phyloP scores from a whole-genome alignment of 2,329 filamentous ascomycete species.

The Hypoxylon sp. region DNA sequence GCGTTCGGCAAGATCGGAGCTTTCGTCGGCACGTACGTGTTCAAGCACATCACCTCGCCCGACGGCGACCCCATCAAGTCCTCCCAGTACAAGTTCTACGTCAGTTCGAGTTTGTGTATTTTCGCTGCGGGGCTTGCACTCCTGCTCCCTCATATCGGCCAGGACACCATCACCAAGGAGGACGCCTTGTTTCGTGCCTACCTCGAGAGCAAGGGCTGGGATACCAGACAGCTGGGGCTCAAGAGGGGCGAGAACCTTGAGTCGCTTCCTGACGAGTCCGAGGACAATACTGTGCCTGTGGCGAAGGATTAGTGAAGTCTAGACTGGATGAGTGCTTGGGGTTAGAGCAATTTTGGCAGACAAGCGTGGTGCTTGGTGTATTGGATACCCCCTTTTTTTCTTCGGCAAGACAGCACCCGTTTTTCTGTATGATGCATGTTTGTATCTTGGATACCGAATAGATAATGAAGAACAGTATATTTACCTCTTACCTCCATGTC shows the following conservation, averaged over 20 bases:
- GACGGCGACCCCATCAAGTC: slow-evolving; percentile 63
- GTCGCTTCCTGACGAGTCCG: slow-evolving; percentile 22
- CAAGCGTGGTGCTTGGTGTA: too few species aligned
- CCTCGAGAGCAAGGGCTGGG: slow-evolving; percentile 77
- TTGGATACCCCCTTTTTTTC: slow-evolving; percentile 24
- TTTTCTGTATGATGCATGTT: slow-evolving; percentile 1
- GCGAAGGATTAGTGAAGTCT: too few species aligned
- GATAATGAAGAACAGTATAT: slow-evolving; percentile 1
- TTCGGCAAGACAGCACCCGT: not conserved
- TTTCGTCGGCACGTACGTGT: slow-evolving; percentile 86
- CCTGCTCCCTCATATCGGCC: slow-evolving; percentile 79
- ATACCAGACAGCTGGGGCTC: slow-evolving; percentile 66
- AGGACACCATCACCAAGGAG: slow-evolving; percentile 84
- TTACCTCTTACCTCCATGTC: not conserved
- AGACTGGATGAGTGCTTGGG: too few species aligned
- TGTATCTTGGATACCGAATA: slow-evolving; percentile 11
- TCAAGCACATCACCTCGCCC: slow-evolving; percentile 74
- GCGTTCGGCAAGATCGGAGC: slow-evolving; percentile 80
- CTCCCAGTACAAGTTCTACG: slow-evolving; percentile 90
- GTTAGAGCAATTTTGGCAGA: too few species aligned
- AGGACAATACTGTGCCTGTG: slow-evolving; percentile 17
- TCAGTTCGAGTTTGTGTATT: slow-evolving; percentile 80
- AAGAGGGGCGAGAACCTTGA: slow-evolving; percentile 49
- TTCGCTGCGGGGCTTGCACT: slow-evolving; percentile 72
- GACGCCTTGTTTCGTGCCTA: slow-evolving; percentile 79